phyloP scores from a whole-genome alignment of 208 protist genomes.

The Acanthamoeba triangularis region DNA sequence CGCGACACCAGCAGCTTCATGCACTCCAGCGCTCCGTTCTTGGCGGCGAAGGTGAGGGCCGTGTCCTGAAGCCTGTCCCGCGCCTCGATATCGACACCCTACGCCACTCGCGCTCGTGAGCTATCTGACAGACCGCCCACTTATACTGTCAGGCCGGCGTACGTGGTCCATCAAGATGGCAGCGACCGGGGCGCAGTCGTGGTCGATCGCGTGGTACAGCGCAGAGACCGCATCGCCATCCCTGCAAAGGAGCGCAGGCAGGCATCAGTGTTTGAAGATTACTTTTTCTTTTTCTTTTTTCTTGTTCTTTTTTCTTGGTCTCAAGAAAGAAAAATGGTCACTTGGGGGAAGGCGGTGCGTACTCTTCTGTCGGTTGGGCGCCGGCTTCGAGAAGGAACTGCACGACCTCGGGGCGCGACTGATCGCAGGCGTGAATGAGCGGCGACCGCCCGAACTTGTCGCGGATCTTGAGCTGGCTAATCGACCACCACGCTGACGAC shows the following conservation, averaged over 20 bases:
- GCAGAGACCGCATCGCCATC: not conserved
- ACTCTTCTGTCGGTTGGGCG: not conserved
- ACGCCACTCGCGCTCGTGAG: not conserved
- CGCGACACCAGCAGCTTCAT: constrained; percentile 53
- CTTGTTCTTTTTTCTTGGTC: too few relatives aligned
- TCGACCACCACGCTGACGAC: not conserved
- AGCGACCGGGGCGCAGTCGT: not conserved
- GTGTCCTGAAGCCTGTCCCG: constrained; percentile 25
- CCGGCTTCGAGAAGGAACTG: constrained; percentile 25
- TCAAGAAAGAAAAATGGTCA: not conserved
- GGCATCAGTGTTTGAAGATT: not conserved
- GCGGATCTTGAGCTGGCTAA: not conserved
- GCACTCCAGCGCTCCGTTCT: constrained; percentile 46
- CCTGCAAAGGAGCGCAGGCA: not conserved
- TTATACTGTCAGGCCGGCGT: not conserved
- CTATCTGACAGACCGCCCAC: not conserved
- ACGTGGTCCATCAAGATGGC: constrained; percentile 33
- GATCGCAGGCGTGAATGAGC: constrained; percentile 51
- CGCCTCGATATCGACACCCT: constrained; percentile 1
- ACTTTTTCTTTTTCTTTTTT: not conserved
- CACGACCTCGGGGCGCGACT: not conserved
- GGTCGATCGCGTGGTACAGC: constrained; percentile 39
- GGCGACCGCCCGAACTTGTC: not conserved
- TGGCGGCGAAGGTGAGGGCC: constrained; percentile 22
- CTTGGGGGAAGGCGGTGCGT: too few relatives aligned